Conservation (phyloP, 352 stramenopile genomes). For the Phytophthora multivora region DNA sequence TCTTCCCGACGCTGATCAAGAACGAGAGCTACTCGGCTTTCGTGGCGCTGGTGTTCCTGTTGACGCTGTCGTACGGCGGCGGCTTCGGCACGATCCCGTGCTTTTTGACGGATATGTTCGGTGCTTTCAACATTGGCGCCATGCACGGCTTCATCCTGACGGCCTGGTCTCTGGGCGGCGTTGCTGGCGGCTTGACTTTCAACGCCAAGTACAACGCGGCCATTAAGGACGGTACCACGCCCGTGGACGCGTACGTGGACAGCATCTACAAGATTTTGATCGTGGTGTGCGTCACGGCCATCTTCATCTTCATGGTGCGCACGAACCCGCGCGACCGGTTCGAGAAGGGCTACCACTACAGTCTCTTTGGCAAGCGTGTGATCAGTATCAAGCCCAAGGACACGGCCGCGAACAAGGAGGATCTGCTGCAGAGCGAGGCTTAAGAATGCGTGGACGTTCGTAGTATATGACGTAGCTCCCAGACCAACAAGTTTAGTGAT, state of each 20-base stretch:
- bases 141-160: slow-evolving; percentile 85
- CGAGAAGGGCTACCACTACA: slow-evolving; percentile 71
- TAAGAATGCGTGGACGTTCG: slow-evolving; percentile 4
- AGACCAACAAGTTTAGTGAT: slow-evolving; percentile 1
- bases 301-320: slow-evolving; percentile 73
- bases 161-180: slow-evolving; percentile 71
- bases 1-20: slow-evolving; percentile 61
- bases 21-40: slow-evolving; percentile 65
- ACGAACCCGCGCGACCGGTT: slow-evolving; percentile 77
- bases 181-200: slow-evolving; percentile 74
- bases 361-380: slow-evolving; percentile 59
- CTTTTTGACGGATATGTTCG: slow-evolving; percentile 86
- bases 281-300: slow-evolving; percentile 60
- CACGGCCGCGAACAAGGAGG: slow-evolving; percentile 29
- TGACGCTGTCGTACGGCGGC: slow-evolving; percentile 75
- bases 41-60: slow-evolving; percentile 58
- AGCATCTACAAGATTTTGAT: slow-evolving; percentile 82
- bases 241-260: slow-evolving; percentile 62
- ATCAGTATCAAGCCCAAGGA: slow-evolving; percentile 68
- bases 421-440: slow-evolving; percentile 21
- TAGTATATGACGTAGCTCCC: neutral
- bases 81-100: slow-evolving; percentile 77
- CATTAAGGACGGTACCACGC: slow-evolving; percentile 39
- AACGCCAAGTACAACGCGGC: slow-evolving; percentile 57
- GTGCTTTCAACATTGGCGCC: slow-evolving; percentile 80